Evolutionary conservation across 306 rosid species (phyloP).

Genomic region (Glycine latifolia): DNA sequence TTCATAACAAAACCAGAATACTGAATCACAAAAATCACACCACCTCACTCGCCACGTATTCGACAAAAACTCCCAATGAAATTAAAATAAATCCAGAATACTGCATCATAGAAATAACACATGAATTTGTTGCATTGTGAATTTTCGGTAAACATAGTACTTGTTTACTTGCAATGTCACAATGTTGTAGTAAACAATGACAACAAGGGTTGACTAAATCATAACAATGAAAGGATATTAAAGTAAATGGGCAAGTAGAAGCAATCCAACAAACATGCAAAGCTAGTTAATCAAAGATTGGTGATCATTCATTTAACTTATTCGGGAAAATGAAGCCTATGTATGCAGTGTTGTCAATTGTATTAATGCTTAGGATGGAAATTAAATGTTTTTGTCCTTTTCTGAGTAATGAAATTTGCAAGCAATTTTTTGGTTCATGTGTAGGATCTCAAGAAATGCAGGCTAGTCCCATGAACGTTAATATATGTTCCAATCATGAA

Average conservation of each 20-base stretch:
- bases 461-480: slow-evolving; percentile 49
- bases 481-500: slow-evolving; percentile 81
- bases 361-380: slow-evolving; percentile 19
- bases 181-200: too few relatives aligned
- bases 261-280: neutral
- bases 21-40: too few relatives aligned
- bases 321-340: neutral
- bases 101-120: too few relatives aligned
- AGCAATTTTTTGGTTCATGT: neutral
- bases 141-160: too few relatives aligned
- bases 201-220: too few relatives aligned
- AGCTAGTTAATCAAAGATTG: neutral
- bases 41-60: too few relatives aligned
- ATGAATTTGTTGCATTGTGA: too few relatives aligned
- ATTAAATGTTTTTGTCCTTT: slow-evolving; percentile 34
- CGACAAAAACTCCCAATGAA: too few relatives aligned
- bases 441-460: slow-evolving; percentile 91
- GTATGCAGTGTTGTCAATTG: neutral
- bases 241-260: neutral
- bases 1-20: too few relatives aligned
- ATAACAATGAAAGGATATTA: too few relatives aligned
- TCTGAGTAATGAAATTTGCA: slow-evolving; percentile 28
- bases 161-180: too few relatives aligned
- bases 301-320: neutral
- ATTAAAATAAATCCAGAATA: too few relatives aligned